Evolutionary conservation across 140 eudicot species (phyloP).

Genomic region (Oenanthe javanica): DNA sequence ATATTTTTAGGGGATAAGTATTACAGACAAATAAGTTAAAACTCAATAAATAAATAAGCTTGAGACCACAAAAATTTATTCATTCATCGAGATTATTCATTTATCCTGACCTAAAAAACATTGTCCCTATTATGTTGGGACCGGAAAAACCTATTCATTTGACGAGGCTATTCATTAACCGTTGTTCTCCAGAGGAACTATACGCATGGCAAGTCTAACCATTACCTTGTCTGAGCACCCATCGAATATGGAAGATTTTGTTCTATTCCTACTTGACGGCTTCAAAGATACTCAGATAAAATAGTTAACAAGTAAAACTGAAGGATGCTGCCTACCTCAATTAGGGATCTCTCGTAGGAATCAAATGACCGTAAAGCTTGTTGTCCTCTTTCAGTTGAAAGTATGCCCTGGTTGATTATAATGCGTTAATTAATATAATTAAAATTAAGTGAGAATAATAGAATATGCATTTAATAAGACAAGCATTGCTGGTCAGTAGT

Average conservation of each 20-base stretch:
- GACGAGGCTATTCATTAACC: too few relatives aligned
- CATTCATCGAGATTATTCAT: too few relatives aligned
- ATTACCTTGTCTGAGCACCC: neutral
- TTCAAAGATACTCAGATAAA: neutral
- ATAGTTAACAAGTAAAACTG: neutral
- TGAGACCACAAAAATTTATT: too few relatives aligned
- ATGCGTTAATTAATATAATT: neutral
- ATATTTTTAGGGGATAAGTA: neutral
- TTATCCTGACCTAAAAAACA: too few relatives aligned
- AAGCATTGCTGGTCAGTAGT: neutral
- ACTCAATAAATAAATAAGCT: too few relatives aligned
- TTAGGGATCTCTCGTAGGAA: conserved; percentile 74
- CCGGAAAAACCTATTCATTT: too few relatives aligned
- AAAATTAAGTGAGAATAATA: neutral
- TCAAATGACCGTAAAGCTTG: conserved; percentile 59
- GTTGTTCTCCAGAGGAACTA: neutral
- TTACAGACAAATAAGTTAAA: neutral
- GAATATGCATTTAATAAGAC: too few relatives aligned
- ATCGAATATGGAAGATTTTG: neutral
- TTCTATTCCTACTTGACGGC: neutral
- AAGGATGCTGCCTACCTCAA: conserved; percentile 73
- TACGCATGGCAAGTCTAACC: neutral
- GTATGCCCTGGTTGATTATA: conserved; percentile 61
- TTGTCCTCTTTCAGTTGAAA: conserved; percentile 93
- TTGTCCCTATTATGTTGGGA: too few relatives aligned